Evolutionary conservation across 768 basidiomycete genomes (phyloP), one percentile per base, ranked within the genome.

Genomic region (Mycena alexandri): DNA sequence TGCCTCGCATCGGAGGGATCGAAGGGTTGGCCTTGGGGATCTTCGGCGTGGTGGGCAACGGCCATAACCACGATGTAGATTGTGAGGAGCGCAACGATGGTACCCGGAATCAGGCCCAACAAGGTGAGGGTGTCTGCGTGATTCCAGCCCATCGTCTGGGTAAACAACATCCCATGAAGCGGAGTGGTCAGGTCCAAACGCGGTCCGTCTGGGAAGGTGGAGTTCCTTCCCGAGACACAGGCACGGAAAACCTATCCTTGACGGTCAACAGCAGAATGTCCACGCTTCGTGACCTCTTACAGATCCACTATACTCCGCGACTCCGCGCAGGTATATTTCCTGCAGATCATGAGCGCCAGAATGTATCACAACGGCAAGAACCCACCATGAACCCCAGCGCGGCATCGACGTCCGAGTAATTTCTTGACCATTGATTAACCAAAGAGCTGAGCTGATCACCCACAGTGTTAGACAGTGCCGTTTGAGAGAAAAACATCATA

Each of bases 231-330:
- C 19, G 25, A 59, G n/a, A 59, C 33, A 29, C 57, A 59, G 21
- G 57, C 46, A 9, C 57, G 57, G 29, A 59, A 47, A 10, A 59
- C 46, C 57, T 59, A 25, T 19, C n/a, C 16, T 17, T 5, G 33
- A 22, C 12, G 12, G 34, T 34, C 19, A 24, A 14, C 33, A 47
- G 17, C 16, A 10, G 41, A 22, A 51, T 22, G 29, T 29, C 3
- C 29, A 29, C 6, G 6, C 3, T 29, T 29, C 6, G 29, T 29
- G 29, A 29, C 3, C 21, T 33, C 58, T 36, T 21, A 61, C 59
- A 25, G 59, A 41, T 22, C 36, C 59, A 29, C 59, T 61, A n/a
- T 34, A 61, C 33, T 61, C 48, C 3, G 24, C 25, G 17, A 61
- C 59, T 22, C 34, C 59, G 11, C 22, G 34, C 12, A 61, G 38